Conservation (phyloP, 2,329 filamentous ascomycete species). For the Teratosphaeria pseudoeucalypti region DNA sequence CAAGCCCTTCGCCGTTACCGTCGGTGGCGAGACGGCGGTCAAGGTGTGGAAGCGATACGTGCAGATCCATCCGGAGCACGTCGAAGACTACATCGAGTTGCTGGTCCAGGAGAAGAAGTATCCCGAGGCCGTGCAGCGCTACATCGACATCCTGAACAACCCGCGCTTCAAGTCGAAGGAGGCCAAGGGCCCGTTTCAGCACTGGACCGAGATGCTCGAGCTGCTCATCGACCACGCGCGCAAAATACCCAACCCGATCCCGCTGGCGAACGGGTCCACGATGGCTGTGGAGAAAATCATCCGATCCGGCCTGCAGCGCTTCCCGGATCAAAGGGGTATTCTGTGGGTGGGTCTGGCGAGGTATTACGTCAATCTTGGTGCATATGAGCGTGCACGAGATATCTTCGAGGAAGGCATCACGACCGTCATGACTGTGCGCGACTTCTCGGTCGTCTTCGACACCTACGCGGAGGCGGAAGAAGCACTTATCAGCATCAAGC, state of each 20-base stretch:
- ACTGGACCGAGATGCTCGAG: constrained; percentile 98
- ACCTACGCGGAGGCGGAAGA: constrained; percentile 96
- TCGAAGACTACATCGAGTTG: constrained; percentile 89
- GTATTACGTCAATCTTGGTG: constrained; percentile 89
- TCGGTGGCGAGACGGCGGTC: constrained; percentile 78
- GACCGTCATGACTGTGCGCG: constrained; percentile 95
- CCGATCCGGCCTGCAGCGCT: constrained; percentile 78
- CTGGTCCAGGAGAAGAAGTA: constrained; percentile 72
- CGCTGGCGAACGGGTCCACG: constrained; percentile 67
- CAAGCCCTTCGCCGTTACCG: constrained; percentile 80
- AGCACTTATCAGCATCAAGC: constrained; percentile 79
- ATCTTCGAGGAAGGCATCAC: constrained; percentile 93
- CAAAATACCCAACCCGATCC: constrained; percentile 52
- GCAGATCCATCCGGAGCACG: constrained; percentile 91
- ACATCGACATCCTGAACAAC: constrained; percentile 87
- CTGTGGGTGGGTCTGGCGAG: constrained; percentile 90
- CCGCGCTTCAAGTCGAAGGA: constrained; percentile 83
- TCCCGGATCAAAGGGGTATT: constrained; percentile 87
- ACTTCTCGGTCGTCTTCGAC: constrained; percentile 94
- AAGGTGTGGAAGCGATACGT: constrained; percentile 94
- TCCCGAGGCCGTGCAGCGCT: constrained; percentile 82
- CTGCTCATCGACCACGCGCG: constrained; percentile 76
- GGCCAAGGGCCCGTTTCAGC: constrained; percentile 86
- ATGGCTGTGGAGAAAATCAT: constrained; percentile 90
- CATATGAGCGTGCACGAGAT: constrained; percentile 85